These are phyloP conservation scores for Berberis vulgaris DNA, from an alignment of 164 flowering plant genomes.

Conservation along the genomic window DNA sequence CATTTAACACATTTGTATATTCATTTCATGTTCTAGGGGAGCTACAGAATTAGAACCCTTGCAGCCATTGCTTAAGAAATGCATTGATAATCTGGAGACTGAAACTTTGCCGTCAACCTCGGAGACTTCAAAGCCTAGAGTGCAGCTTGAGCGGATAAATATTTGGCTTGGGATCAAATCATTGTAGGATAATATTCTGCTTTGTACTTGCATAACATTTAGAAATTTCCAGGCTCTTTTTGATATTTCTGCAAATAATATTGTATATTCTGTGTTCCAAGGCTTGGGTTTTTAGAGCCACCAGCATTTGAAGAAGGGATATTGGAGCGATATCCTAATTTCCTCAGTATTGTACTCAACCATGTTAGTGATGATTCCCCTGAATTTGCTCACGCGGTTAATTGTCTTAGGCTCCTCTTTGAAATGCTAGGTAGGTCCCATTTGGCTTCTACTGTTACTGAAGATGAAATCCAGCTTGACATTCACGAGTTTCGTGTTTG, in stretches of 20 bases:
- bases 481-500: slow-evolving; percentile 3
- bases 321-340: slow-evolving; percentile 72
- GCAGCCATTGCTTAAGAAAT: slow-evolving; percentile 83
- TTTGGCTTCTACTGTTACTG: background rate
- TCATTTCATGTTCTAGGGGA: slow-evolving; percentile 29
- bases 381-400: slow-evolving; percentile 81
- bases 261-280: slow-evolving; percentile 22
- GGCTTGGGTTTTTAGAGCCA: slow-evolving; percentile 87
- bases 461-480: slow-evolving; percentile 1
- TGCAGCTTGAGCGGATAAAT: slow-evolving; percentile 63
- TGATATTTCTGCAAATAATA: slow-evolving; percentile 10
- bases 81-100: slow-evolving; percentile 49
- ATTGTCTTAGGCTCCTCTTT: slow-evolving; percentile 71
- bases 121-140: slow-evolving; percentile 62
- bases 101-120: slow-evolving; percentile 45
- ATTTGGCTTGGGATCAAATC: slow-evolving; percentile 93
- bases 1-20: background rate
- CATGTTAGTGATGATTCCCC: slow-evolving; percentile 81
- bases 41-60: slow-evolving; percentile 75
- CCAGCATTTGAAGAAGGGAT: slow-evolving; percentile 93
- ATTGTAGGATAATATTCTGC: slow-evolving; percentile 40
- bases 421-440: slow-evolving; percentile 75
- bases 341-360: slow-evolving; percentile 81
- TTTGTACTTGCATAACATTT: slow-evolving; percentile 8
- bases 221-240: background rate